These are phyloP conservation scores for Neurospora tetraspora DNA, from an alignment of 495 filamentous ascomycete species.

Conservation along the genomic window DNA sequence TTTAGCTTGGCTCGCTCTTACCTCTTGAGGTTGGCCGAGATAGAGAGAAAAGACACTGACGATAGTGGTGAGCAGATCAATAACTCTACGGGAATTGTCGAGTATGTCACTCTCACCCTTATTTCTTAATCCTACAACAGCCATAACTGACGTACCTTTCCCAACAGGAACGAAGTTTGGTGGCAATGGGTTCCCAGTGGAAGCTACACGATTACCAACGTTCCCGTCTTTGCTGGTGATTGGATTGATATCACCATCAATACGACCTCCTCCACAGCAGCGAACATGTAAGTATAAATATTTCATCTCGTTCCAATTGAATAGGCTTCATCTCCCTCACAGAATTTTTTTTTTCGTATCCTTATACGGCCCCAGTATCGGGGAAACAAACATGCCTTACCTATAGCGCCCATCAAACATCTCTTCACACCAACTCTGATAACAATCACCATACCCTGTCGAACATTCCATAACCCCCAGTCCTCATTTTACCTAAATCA, in stretches of 20 bases:
- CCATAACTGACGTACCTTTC: background rate
- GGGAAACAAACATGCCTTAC: background rate
- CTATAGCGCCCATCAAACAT: background rate
- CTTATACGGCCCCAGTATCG: background rate
- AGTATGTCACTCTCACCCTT: background rate
- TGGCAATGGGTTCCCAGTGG: slow-evolving; percentile 21
- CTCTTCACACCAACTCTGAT: background rate
- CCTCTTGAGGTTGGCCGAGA: background rate
- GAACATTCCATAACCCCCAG: background rate
- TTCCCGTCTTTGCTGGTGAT: slow-evolving; percentile 18
- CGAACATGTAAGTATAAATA: slow-evolving; percentile 8
- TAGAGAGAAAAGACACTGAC: background rate
- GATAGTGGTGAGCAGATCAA: slow-evolving; percentile 5
- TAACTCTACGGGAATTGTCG: slow-evolving; percentile 12
- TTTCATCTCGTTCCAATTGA: background rate
- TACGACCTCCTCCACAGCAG: slow-evolving; percentile 15
- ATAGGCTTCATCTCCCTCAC: background rate
- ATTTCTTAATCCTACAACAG: background rate
- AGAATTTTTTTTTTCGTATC: background rate
- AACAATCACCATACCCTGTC: background rate
- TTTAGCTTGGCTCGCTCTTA: background rate
- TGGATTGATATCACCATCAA: slow-evolving; percentile 22
- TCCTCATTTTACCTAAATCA: background rate
- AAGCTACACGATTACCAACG: slow-evolving; percentile 11
- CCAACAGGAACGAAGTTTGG: slow-evolving; percentile 17